phyloP scores from a whole-genome alignment of 2,329 filamentous ascomycete species.

The Colletotrichum sp. region DNA sequence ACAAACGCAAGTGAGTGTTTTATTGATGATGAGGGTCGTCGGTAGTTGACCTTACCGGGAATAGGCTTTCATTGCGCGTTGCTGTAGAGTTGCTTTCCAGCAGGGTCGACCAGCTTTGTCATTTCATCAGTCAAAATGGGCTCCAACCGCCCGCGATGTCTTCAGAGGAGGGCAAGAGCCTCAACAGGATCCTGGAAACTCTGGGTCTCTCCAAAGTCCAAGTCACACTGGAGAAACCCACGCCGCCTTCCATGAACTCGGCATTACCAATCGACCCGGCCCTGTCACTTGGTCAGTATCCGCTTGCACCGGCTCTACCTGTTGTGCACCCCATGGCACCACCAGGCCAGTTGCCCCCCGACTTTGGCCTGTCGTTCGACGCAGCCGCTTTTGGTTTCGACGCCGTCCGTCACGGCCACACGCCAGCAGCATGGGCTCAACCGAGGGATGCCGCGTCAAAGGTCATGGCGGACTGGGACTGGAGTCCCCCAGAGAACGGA shows the following conservation, averaged over 20 bases:
- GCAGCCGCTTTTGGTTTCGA: neutral
- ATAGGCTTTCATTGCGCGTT: constrained; percentile 4
- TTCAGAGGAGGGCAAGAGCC: constrained; percentile 20
- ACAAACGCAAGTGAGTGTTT: constrained; percentile 11
- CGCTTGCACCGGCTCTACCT: neutral
- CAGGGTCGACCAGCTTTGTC: constrained; percentile 26
- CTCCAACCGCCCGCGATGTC: constrained; percentile 41
- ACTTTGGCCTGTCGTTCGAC: neutral
- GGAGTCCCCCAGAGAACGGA: neutral
- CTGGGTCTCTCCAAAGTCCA: neutral
- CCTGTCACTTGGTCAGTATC: neutral
- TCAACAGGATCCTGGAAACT: neutral
- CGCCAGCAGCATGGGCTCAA: neutral
- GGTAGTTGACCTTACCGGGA: neutral
- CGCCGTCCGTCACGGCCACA: neutral
- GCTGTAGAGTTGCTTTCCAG: constrained; percentile 2
- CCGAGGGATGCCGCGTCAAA: neutral
- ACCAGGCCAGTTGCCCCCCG: neutral
- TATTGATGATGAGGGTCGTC: neutral
- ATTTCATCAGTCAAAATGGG: constrained; percentile 45
- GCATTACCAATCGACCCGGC: neutral
- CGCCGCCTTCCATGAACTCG: neutral
- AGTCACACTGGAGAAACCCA: neutral
- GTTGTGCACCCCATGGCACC: neutral
- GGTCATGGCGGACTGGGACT: neutral